These are phyloP conservation scores for Alternaria alternata DNA, from an alignment of 2,329 filamentous ascomycete genomes.

Conservation along the genomic window DNA sequence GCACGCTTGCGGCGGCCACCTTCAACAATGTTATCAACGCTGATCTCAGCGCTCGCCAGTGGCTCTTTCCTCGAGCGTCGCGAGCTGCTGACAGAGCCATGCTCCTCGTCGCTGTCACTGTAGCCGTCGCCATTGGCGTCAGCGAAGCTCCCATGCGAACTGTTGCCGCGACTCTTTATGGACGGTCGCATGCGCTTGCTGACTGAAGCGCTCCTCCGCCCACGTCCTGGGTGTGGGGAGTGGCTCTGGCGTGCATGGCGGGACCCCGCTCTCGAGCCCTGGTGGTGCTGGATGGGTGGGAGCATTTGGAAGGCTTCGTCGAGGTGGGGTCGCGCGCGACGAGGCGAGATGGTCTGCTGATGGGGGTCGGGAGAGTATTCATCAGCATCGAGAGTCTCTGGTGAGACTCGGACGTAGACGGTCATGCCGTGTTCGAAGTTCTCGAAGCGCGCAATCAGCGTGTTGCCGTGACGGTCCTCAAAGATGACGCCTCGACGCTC, in stretches of 20 bases:
- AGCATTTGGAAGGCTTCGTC: conserved; percentile 72
- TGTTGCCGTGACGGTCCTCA: conserved; percentile 87
- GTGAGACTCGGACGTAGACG: conserved; percentile 87
- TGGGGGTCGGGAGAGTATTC: conserved; percentile 58
- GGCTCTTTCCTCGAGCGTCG: conserved; percentile 82
- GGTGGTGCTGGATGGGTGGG: conserved; percentile 66
- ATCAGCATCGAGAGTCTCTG: conserved; percentile 60
- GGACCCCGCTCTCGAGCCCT: conserved; percentile 73
- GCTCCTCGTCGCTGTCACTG: conserved; percentile 85
- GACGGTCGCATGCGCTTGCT: conserved; percentile 74
- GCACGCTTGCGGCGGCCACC: conserved; percentile 93
- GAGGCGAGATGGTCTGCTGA: conserved; percentile 58
- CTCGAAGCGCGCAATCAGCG: conserved; percentile 93
- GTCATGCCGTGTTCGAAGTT: conserved; percentile 94
- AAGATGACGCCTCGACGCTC: conserved; percentile 88
- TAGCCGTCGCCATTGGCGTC: conserved; percentile 73
- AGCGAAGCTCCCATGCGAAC: conserved; percentile 64
- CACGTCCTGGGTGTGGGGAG: conserved; percentile 74
- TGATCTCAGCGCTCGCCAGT: conserved; percentile 94
- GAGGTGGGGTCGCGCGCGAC: conserved; percentile 65
- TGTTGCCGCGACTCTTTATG: conserved; percentile 72
- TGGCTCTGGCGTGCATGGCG: conserved; percentile 76
- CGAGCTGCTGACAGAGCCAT: conserved; percentile 74
- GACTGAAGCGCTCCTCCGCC: conserved; percentile 79
- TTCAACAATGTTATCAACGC: conserved; percentile 97